These are phyloP conservation scores for Quercus wislizeni DNA, from an alignment of 306 rosid genomes.

Conservation along the genomic window DNA sequence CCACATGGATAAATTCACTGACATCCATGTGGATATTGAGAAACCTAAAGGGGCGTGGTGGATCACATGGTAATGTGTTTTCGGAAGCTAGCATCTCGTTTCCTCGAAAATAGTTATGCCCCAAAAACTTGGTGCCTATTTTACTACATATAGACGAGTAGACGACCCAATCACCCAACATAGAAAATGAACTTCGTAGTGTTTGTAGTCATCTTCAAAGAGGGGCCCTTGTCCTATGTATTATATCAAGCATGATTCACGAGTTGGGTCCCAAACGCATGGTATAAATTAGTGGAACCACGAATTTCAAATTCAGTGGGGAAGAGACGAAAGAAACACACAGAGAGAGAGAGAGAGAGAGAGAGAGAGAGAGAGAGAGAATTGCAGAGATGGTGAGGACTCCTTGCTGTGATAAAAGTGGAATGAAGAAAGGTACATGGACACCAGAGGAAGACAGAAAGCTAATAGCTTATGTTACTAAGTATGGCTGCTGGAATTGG, in stretches of 20 bases:
- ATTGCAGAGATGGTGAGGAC: slow-evolving; percentile 57
- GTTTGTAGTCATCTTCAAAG: not conserved
- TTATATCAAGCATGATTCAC: not conserved
- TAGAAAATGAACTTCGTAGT: not conserved
- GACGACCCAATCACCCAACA: not conserved
- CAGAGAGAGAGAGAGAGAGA: not conserved
- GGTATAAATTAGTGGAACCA: not conserved
- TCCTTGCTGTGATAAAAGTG: slow-evolving; percentile 55
- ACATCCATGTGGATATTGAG: too few relatives aligned
- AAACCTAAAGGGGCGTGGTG: too few relatives aligned
- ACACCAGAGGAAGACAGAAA: slow-evolving; percentile 72
- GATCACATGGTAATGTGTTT: not conserved
- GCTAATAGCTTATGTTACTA: slow-evolving; percentile 70
- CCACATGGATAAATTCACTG: too few relatives aligned
- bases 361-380: not conserved
- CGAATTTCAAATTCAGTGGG: not conserved
- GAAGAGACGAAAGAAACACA: not conserved
- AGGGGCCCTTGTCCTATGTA: not conserved
- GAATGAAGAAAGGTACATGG: slow-evolving; percentile 83
- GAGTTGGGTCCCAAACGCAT: not conserved
- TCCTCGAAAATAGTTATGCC: not conserved
- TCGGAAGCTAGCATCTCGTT: not conserved
- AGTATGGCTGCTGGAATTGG: slow-evolving; percentile 91
- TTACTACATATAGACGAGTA: too few relatives aligned
- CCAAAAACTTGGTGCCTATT: not conserved